phyloP scores from a whole-genome alignment of 164 flowering plant species.

The Paratinospora sagittata region DNA sequence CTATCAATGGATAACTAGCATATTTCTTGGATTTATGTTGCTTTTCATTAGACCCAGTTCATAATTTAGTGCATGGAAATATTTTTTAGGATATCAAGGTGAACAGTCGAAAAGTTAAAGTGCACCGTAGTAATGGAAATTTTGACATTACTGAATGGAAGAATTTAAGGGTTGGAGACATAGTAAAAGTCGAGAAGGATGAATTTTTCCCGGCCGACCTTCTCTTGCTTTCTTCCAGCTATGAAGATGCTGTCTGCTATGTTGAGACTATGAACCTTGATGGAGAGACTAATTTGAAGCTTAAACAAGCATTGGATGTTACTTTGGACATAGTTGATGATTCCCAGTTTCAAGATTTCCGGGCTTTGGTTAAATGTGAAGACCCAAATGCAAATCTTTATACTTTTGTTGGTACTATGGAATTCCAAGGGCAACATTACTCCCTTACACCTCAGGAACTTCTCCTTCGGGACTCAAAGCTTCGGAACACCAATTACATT shows the following conservation, averaged over 20 bases:
- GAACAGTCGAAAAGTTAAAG: constrained; percentile 73
- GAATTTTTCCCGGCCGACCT: constrained; percentile 90
- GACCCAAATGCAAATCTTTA: constrained; percentile 92
- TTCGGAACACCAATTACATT: constrained; percentile 77
- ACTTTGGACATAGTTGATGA: constrained; percentile 59
- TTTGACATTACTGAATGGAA: constrained; percentile 73
- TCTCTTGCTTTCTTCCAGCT: constrained; percentile 79
- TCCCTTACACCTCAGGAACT: constrained; percentile 83
- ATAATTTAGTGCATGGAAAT: constrained; percentile 3
- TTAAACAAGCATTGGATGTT: constrained; percentile 76
- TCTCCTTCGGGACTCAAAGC: constrained; percentile 87
- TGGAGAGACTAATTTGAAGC: constrained; percentile 91
- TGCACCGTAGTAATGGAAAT: constrained; percentile 46
- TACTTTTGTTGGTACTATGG: constrained; percentile 76
- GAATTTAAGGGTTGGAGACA: constrained; percentile 72
- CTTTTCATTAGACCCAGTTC: not conserved
- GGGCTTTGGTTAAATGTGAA: constrained; percentile 70
- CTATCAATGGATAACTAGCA: not conserved
- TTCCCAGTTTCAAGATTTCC: constrained; percentile 45
- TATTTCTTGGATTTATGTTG: not conserved
- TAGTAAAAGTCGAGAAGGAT: constrained; percentile 83
- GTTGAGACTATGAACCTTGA: constrained; percentile 98
- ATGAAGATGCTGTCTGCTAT: constrained; percentile 82
- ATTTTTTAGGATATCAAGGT: constrained; percentile 69
- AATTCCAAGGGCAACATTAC: constrained; percentile 45